Percentiles rank a stretch among this genome's conserved stretches.
These are phyloP conservation scores for Geotrichum aggregatum DNA, from an alignment of 1,139 yeast genomes.

Conservation along the genomic window DNA sequence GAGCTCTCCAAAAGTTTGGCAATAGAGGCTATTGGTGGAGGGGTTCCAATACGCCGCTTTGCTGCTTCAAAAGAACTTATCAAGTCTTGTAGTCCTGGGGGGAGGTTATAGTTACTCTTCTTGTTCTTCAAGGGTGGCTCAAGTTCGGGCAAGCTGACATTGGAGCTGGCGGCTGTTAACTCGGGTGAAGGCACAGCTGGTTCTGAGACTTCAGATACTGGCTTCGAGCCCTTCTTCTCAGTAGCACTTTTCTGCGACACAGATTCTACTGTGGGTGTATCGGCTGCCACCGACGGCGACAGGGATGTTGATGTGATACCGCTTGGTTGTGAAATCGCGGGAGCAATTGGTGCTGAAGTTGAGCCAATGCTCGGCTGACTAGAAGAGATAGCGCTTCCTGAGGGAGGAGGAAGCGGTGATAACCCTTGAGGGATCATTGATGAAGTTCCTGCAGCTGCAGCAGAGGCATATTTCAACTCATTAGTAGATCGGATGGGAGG, in stretches of 20 bases:
- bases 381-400: constrained; percentile 15
- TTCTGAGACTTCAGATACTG: not conserved
- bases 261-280: not conserved
- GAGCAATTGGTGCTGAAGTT: constrained; percentile 25
- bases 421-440: constrained; percentile 30
- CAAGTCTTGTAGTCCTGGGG: constrained; percentile 49
- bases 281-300: not conserved
- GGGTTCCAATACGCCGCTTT: constrained; percentile 44
- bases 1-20: constrained; percentile 66
- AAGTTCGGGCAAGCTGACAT: not conserved
- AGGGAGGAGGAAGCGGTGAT: constrained; percentile 35
- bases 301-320: not conserved
- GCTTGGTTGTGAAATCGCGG: constrained; percentile 16
- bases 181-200: not conserved
- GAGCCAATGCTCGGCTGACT: constrained; percentile 14
- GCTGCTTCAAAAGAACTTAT: constrained; percentile 47
- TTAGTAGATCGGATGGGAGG: constrained; percentile 58
- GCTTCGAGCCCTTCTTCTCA: not conserved
- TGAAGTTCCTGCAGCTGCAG: constrained; percentile 50
- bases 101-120: constrained; percentile 34
- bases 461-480: constrained; percentile 67
- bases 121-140: not conserved
- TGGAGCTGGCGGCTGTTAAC: not conserved
- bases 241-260: not conserved
- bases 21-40: constrained; percentile 56